Base-by-base conservation (phyloP, 2,329 filamentous ascomycete genomes). In the Alternaria postmessia region DNA sequence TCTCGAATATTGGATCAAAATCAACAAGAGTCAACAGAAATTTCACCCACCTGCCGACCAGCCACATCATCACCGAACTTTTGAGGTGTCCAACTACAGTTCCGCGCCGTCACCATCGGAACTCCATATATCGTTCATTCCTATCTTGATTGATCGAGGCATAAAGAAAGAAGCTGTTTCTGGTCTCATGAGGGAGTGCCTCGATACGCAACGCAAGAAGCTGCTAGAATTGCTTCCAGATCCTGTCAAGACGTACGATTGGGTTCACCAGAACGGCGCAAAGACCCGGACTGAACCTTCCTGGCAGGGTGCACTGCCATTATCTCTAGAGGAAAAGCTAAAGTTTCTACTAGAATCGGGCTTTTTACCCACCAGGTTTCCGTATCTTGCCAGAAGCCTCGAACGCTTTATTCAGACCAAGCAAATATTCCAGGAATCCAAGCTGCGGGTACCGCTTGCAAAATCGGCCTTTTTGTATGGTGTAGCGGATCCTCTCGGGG, bases 81-180 rank as follows among this genome's bases (percentile, higher is more conserved):
- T 94, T 24, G 90, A 93, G 64, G 82, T 93, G 5, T 80, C 85
- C 4, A 82, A 80, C 4, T 76, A 78, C 7, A 85, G 85, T 0
- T 75, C 77, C 0, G 76, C 81, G 3, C 79, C 86, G 4, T 81
- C 74, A 12, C 77, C 86, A 0, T 87, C 88, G 0, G 79, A 81
- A 0, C 78, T 94, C 0, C 91, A 93, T 67, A 78, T 85, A 1
- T 89, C 91, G 28, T 88, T 93, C 51, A 83, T 94, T 2, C 86
- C 88, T 0, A 86, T 94, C 0, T 77, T 94, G 0, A 81, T 88
- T 18, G 86, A 90, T 34, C 82, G 88, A 30, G 86, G 89, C 0
- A 80, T 82, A 0, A 68, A 86, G 9, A 71, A 71, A 6, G 47
- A 78, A 0, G 74, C 76, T 0, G 80, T 94, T 0, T 80, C 81